Conservation (phyloP, 192 early-diverging fungal species). For the Linnemannia hyalina region DNA sequence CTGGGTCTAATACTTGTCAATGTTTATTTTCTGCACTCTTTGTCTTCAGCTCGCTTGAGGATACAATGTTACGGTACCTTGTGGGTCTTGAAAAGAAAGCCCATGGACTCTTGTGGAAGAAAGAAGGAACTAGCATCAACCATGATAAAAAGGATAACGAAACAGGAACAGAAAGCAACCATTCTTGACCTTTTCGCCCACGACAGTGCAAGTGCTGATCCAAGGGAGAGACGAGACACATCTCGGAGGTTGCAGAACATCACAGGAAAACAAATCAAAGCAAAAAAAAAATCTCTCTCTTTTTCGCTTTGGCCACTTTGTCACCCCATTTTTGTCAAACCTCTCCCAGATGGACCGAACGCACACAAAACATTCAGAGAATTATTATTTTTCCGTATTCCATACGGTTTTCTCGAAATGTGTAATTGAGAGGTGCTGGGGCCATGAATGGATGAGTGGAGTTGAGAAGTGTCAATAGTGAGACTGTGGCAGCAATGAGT, state of each 20-base stretch:
- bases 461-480: background rate
- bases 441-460: background rate
- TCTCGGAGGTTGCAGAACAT: background rate
- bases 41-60: no score
- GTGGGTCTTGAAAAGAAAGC: no score
- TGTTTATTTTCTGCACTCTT: no score
- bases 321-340: background rate
- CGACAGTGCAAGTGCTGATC: background rate
- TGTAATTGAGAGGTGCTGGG: background rate
- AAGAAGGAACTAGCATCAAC: no score
- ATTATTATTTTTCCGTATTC: background rate
- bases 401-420: background rate
- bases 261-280: background rate
- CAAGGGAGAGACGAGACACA: background rate
- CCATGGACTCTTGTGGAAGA: no score
- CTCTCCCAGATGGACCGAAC: background rate
- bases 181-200: background rate
- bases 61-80: no score
- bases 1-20: no score
- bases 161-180: no score
- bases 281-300: no score
- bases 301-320: conserved; percentile 1
- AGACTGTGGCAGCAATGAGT: background rate
- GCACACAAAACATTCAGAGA: background rate
- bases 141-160: no score